Evolutionary conservation across 1,139 yeast genomes (phyloP).

Genomic region (Hanseniaspora sp.): DNA sequence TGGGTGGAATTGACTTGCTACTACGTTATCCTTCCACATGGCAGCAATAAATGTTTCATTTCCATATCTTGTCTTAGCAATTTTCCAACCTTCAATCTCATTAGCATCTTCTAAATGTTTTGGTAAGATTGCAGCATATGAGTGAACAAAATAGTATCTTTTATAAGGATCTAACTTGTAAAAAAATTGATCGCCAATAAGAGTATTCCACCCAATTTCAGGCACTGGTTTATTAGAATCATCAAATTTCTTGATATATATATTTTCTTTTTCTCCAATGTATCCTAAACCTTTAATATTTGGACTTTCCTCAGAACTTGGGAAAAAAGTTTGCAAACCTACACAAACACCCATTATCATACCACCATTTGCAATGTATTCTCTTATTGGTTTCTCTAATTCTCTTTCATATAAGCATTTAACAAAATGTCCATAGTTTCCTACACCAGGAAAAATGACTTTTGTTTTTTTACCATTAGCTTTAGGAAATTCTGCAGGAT

Average conservation of each 20-base stretch:
- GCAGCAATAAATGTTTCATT: constrained; percentile 80
- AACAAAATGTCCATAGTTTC: constrained; percentile 89
- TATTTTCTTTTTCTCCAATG: constrained; percentile 30
- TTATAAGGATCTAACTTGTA: constrained; percentile 54
- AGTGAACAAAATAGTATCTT: constrained; percentile 89
- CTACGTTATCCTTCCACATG: constrained; percentile 57
- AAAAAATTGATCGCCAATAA: constrained; percentile 32
- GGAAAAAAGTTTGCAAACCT: constrained; percentile 76
- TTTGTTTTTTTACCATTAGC: constrained; percentile 32
- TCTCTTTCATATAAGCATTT: constrained; percentile 51
- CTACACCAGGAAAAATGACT: constrained; percentile 84
- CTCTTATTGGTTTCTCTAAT: constrained; percentile 51
- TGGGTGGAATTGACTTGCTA: constrained; percentile 96
- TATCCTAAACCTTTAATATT: constrained; percentile 46
- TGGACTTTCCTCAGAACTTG: constrained; percentile 64
- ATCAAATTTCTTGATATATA: constrained; percentile 49
- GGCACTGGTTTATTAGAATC: constrained; percentile 72
- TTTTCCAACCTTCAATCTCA: constrained; percentile 56
- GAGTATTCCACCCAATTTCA: constrained; percentile 85
- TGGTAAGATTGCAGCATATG: constrained; percentile 63
- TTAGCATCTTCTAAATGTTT: constrained; percentile 31
- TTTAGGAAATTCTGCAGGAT: constrained; percentile 35
- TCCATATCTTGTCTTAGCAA: constrained; percentile 66
- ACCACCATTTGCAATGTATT: constrained; percentile 60
- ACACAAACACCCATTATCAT: constrained; percentile 95